Evolutionary conservation across 148 eudicot species (phyloP).

Genomic region (Gaultheria prostrata): DNA sequence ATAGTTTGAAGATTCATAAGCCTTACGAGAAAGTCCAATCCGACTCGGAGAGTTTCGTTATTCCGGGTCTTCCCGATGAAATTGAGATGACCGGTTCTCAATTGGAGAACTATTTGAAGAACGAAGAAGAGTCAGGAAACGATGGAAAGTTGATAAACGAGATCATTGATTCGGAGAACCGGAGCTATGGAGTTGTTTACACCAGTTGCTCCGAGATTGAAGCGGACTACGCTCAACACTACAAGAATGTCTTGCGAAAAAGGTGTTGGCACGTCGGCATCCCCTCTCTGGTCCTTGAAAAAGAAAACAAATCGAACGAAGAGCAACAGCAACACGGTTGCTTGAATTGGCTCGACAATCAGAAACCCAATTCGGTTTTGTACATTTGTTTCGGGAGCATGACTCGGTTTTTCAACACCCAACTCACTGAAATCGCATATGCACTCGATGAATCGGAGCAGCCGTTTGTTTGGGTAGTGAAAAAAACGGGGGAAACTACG

Average conservation of each 20-base stretch:
- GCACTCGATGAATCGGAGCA: constrained; percentile 10
- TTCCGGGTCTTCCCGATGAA: constrained; percentile 36
- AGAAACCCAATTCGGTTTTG: constrained; percentile 13
- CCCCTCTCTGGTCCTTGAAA: constrained; percentile 19
- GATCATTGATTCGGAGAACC: constrained; percentile 23
- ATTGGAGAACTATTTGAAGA: constrained; percentile 14
- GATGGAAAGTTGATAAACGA: background rate
- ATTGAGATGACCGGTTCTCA: constrained; percentile 21
- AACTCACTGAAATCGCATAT: constrained; percentile 14
- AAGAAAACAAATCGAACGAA: background rate
- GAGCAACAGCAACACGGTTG: background rate
- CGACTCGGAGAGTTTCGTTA: constrained; percentile 24
- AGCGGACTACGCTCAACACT: constrained; percentile 31
- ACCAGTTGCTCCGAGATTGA: constrained; percentile 37
- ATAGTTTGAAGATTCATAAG: constrained; percentile 14
- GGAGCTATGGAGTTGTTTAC: constrained; percentile 34
- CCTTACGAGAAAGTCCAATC: constrained; percentile 23
- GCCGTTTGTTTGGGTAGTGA: constrained; percentile 26
- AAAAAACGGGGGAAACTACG: background rate
- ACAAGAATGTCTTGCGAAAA: constrained; percentile 21
- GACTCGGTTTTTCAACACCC: constrained; percentile 8
- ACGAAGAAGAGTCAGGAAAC: background rate
- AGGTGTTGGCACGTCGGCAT: constrained; percentile 34
- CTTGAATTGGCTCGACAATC: constrained; percentile 41
- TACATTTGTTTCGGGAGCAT: constrained; percentile 28